A percentile compares a stretch with the other conserved stretches of the same genome.
Evolutionary conservation across 1,284 basidiomycete species (phyloP).

Genomic region (Tremellales sp.): DNA sequence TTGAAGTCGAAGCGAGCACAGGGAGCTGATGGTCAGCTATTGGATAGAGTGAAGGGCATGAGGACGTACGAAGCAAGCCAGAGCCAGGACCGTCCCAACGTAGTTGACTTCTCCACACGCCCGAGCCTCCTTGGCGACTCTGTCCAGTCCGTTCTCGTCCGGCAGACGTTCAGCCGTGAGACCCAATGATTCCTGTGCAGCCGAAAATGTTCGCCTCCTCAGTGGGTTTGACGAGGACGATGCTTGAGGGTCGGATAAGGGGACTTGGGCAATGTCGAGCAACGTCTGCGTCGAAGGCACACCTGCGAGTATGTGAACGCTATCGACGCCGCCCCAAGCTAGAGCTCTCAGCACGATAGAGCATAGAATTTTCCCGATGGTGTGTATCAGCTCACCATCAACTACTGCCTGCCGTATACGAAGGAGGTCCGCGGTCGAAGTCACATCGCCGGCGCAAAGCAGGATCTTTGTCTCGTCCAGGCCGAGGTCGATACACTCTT

Average conservation of each 20-base stretch:
- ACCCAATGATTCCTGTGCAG: constrained; percentile 2
- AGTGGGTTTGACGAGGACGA: background rate
- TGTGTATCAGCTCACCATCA: constrained; percentile 53
- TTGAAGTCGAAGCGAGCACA: constrained; percentile 64
- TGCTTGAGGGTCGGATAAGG: constrained; percentile 7
- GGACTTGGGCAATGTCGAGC: constrained; percentile 64
- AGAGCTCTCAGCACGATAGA: too few relatives aligned
- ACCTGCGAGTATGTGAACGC: constrained; percentile 76
- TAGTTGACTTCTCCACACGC: constrained; percentile 49
- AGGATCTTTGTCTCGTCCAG: constrained; percentile 41
- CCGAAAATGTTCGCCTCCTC: background rate
- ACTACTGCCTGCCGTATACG: constrained; percentile 57
- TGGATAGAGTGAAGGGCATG: background rate
- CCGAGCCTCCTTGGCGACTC: constrained; percentile 45
- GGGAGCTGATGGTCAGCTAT: constrained; percentile 61
- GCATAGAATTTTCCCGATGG: background rate
- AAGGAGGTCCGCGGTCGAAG: constrained; percentile 64
- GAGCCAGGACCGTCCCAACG: constrained; percentile 50
- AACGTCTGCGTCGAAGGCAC: constrained; percentile 77
- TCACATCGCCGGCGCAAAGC: constrained; percentile 61
- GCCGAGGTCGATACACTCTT: constrained; percentile 55
- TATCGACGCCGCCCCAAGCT: constrained; percentile 82
- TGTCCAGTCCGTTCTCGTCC: constrained; percentile 38
- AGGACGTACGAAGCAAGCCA: constrained; percentile 48
- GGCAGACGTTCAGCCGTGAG: constrained; percentile 1